Conservation (phyloP, 306 rosid genomes). For the Pterocarpus santalinus region DNA sequence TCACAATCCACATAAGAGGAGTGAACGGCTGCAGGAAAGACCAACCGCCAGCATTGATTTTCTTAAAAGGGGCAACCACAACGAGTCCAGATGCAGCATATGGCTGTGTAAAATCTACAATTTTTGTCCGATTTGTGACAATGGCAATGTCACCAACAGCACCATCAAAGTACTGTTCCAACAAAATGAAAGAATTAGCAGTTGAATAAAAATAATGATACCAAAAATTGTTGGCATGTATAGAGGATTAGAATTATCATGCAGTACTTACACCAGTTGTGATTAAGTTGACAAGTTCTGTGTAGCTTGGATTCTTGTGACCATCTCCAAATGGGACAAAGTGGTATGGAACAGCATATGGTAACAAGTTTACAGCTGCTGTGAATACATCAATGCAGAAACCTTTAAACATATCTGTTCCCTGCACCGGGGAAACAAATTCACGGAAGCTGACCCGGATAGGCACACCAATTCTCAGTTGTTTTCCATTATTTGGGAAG, state of each 20-base stretch:
- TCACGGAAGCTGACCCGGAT: slow-evolving; percentile 74
- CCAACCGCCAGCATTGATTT: slow-evolving; percentile 85
- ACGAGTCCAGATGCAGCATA: slow-evolving; percentile 91
- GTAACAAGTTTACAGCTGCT: slow-evolving; percentile 82
- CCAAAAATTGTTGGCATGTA: slow-evolving; percentile 9
- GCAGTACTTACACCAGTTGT: slow-evolving; percentile 77
- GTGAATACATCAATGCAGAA: slow-evolving; percentile 87
- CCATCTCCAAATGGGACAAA: slow-evolving; percentile 86
- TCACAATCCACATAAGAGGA: slow-evolving; percentile 83
- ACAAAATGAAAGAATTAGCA: slow-evolving; percentile 42
- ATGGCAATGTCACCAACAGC: slow-evolving; percentile 92
- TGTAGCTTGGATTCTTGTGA: slow-evolving; percentile 75
- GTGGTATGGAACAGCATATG: slow-evolving; percentile 82
- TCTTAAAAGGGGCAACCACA: slow-evolving; percentile 86
- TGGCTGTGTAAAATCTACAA: slow-evolving; percentile 92
- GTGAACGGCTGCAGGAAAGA: slow-evolving; percentile 89
- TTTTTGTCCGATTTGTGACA: slow-evolving; percentile 85
- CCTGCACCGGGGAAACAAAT: slow-evolving; percentile 70
- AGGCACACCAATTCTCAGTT: slow-evolving; percentile 83
- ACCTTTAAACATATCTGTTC: slow-evolving; percentile 83
- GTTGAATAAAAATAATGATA: slow-evolving; percentile 2
- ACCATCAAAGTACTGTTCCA: slow-evolving; percentile 74
- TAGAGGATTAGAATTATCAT: slow-evolving; percentile 35
- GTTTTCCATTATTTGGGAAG: slow-evolving; percentile 87
- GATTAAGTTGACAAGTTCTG: slow-evolving; percentile 68